Conservation (phyloP, 768 basidiomycete species). For the Lactifluus piperatus region DNA sequence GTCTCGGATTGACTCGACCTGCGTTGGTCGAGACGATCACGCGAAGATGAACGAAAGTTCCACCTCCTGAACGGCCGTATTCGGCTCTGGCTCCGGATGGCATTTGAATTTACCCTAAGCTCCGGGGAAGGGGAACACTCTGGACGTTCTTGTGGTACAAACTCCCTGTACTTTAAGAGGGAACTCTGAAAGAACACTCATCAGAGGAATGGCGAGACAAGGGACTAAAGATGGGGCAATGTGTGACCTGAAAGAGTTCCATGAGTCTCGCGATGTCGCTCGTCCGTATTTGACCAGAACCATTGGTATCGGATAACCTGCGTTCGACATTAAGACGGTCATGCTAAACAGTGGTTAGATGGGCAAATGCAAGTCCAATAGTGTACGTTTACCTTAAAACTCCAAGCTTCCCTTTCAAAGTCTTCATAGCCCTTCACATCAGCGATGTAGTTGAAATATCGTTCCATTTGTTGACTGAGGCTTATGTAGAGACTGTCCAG, state of each 20-base stretch:
- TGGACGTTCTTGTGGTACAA: slow-evolving; percentile 19
- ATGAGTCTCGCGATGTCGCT: slow-evolving; percentile 76
- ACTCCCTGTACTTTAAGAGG: slow-evolving; percentile 26
- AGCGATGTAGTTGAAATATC: slow-evolving; percentile 63
- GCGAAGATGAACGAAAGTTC: slow-evolving; percentile 11
- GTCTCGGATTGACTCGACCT: slow-evolving; percentile 1
- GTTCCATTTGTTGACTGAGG: slow-evolving; percentile 73
- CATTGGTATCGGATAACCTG: slow-evolving; percentile 39
- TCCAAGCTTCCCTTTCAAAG: slow-evolving; percentile 67
- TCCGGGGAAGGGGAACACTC: background rate
- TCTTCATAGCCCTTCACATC: slow-evolving; percentile 52
- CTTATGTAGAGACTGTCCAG: slow-evolving; percentile 68
- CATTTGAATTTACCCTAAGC: background rate
- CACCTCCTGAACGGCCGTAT: slow-evolving; percentile 11
- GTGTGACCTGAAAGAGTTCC: slow-evolving; percentile 70
- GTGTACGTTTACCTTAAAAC: slow-evolving; percentile 56
- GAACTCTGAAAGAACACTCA: slow-evolving; percentile 20
- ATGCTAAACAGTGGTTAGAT: slow-evolving; percentile 37
- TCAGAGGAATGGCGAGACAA: slow-evolving; percentile 1
- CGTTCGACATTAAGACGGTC: slow-evolving; percentile 69
- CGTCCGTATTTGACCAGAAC: slow-evolving; percentile 48
- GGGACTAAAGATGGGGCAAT: background rate
- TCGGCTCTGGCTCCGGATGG: slow-evolving; percentile 12
- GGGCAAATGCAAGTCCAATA: background rate
- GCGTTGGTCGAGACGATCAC: slow-evolving; percentile 1